A percentile compares a stretch with the other conserved stretches of the same genome.
Evolutionary conservation across 2,329 filamentous ascomycete genomes (phyloP).

Genomic region (Ophiostoma pallidulum): DNA sequence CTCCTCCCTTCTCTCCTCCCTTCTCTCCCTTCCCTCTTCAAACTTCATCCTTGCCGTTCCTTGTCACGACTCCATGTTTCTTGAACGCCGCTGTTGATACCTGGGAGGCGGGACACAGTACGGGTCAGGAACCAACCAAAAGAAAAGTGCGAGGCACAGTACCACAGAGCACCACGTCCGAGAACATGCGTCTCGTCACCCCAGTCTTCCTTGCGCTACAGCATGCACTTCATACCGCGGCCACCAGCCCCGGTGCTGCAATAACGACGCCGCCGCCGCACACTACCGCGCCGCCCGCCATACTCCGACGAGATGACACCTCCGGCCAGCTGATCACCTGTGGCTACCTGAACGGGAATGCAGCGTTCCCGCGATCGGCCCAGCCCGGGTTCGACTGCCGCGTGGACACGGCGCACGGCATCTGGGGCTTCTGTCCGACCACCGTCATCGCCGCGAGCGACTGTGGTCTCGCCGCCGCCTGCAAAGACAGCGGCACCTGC

Average conservation of each 20-base stretch:
- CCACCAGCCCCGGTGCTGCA: not conserved
- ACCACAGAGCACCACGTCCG: too few relatives aligned
- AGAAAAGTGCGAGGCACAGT: too few relatives aligned
- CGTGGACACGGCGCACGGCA: slow-evolving; percentile 24
- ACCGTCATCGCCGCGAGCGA: slow-evolving; percentile 27
- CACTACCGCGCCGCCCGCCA: not conserved
- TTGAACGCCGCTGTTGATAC: too few relatives aligned
- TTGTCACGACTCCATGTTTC: not conserved
- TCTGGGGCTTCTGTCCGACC: slow-evolving; percentile 33
- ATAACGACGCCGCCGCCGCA: not conserved
- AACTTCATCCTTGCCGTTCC: not conserved
- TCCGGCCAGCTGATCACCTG: slow-evolving; percentile 18
- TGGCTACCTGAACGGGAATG: slow-evolving; percentile 25
- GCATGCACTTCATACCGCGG: too few relatives aligned
- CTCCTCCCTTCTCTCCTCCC: not conserved
- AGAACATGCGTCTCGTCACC: not conserved
- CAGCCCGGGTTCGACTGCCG: slow-evolving; percentile 27
- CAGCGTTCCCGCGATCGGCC: slow-evolving; percentile 22
- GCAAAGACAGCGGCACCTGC: slow-evolving; percentile 26
- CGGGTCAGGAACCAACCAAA: too few relatives aligned
- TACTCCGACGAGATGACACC: not conserved
- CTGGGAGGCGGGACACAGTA: too few relatives aligned
- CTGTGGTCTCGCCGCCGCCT: slow-evolving; percentile 29
- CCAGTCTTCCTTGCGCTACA: not conserved
- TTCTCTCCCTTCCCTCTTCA: not conserved